Conservation (phyloP, 768 basidiomycete genomes). For the Podaxis pistillaris region DNA sequence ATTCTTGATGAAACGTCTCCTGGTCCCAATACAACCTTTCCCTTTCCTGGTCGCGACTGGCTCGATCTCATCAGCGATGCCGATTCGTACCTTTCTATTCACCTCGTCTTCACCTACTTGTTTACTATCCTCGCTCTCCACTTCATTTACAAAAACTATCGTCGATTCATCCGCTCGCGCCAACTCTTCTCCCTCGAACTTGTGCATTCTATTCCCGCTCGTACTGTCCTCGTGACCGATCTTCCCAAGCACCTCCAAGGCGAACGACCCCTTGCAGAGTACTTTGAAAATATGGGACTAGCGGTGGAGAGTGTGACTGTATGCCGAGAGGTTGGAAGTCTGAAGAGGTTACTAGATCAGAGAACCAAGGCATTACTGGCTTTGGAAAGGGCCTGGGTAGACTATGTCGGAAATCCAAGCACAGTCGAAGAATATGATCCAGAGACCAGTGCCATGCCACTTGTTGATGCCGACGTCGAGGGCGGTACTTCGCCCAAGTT, state of each 20-base stretch:
- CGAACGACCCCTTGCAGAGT: slow-evolving; percentile 85
- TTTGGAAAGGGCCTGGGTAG: slow-evolving; percentile 84
- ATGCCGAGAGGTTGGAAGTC: slow-evolving; percentile 74
- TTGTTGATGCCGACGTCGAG: slow-evolving; percentile 50
- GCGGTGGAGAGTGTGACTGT: slow-evolving; percentile 92
- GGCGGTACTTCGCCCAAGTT: slow-evolving; percentile 53
- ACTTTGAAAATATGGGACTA: slow-evolving; percentile 87
- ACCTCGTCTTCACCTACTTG: slow-evolving; percentile 91
- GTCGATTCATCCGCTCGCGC: slow-evolving; percentile 82
- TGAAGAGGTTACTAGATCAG: slow-evolving; percentile 72
- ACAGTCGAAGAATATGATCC: slow-evolving; percentile 80
- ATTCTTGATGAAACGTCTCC: background rate
- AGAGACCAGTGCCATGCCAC: slow-evolving; percentile 47
- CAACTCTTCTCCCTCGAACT: slow-evolving; percentile 94
- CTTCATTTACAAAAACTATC: slow-evolving; percentile 87
- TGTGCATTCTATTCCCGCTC: slow-evolving; percentile 90
- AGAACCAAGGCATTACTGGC: slow-evolving; percentile 78
- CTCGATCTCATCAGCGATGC: slow-evolving; percentile 89
- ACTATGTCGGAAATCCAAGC: slow-evolving; percentile 94
- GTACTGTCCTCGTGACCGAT: slow-evolving; percentile 86
- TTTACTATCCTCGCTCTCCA: slow-evolving; percentile 87
- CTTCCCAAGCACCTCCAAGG: slow-evolving; percentile 84
- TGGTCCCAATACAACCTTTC: slow-evolving; percentile 9
- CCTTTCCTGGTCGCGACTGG: slow-evolving; percentile 48
- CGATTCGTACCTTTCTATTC: slow-evolving; percentile 83